Evolutionary conservation across 192 early-diverging fungal species (phyloP), one percentile per base, ranked within the genome.

Genomic region (Rhizoclosmatium globosum): DNA sequence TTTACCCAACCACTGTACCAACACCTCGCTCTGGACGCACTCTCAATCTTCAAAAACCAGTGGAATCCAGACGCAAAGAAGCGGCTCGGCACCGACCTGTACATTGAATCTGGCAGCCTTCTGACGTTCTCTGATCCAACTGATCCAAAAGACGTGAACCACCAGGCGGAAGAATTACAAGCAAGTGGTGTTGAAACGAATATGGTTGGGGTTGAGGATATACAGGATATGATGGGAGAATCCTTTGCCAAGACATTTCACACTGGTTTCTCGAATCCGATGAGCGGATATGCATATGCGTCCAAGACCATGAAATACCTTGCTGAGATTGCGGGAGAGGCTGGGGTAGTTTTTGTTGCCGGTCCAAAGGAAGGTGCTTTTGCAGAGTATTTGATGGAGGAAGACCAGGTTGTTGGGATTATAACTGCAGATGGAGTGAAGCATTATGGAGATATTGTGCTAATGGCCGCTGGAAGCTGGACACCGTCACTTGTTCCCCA

Each of bases 381-480:
- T 45, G 43, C 38, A 1, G 74, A 68, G 3, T 61, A 60, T 57
- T 41, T 47, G 11, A 17, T 57, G 38, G 19, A 17, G 43, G 43
- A n/a, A 6, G 76, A 64, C 1, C 19, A 39, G 7, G 85, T 86
- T 19, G 62, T 47, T 7, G 87, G 87, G 47, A 75, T 87, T 50
- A 71, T 50, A 39, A 90, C 85, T 19, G 78, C 44, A 7, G 87
- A 90, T 71, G 79, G 83, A 6, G 62, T 53, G 42, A 42, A 59
- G 3, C 87, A 90, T 68, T 56, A 11, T 41, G 13, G 3, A 2
- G 89, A 82, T 4, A 76, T 80, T 9, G 85, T 90, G 0, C 43
- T 90, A 2, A 58, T 90, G 15, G 83, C 85, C 6, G 83, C 87
- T 31, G 89, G 89, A 0, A 77, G 84, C 19, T 91, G 89, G 89